Base-by-base conservation (phyloP, 176 grass and related monocot genomes). In the Lolium multiflorum region DNA sequence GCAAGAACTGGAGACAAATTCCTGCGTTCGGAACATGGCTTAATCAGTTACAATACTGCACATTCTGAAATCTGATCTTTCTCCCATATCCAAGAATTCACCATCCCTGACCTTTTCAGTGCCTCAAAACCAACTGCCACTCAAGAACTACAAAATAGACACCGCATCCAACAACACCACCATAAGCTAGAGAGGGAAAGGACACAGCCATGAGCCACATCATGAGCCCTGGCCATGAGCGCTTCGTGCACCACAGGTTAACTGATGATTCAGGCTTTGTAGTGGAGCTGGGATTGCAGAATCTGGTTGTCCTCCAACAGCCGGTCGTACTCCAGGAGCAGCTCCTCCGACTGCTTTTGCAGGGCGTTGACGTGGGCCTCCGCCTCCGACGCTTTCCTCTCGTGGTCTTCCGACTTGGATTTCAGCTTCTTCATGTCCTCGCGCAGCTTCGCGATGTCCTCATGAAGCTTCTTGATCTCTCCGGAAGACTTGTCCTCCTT, bases 281-380 rank as follows among this genome's bases (percentile, higher is more conserved):
- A 92, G 81, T 77, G 75, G 62, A 98, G 74, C 51, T 96, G 91
- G 59, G 90, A 49, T 52, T 98, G 96, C 20, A 98, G 88, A 72
- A 96, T 88, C 78, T 96, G 96, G 74, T 96, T 98, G 87, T 98
- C 96, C 73, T 98, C 96, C 56, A 98, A 76, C 84, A 94, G 68
- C 22, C 90, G 85, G 84, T 96, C 96, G 3, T 98, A 98, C 79
- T 98, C 93, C 9, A 94, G 87, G 14, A 98, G 93, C 31, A 98
- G 82, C 76, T 98, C 96, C 68, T 94, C 96, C 0, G 89, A 95
- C 39, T 98, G 93, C 80, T 96, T 96, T 64, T 96, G 93, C 46
- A 98, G 82, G 6, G 96, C 90, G 0, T 91, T 78, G n/a, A 94
- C 92, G 49, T 96, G 93, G 63, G 75, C 84, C 80, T 98, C 96